These are phyloP conservation scores for Xylariaceae sp. DNA, from an alignment of 2,329 filamentous ascomycete species.

Conservation along the genomic window DNA sequence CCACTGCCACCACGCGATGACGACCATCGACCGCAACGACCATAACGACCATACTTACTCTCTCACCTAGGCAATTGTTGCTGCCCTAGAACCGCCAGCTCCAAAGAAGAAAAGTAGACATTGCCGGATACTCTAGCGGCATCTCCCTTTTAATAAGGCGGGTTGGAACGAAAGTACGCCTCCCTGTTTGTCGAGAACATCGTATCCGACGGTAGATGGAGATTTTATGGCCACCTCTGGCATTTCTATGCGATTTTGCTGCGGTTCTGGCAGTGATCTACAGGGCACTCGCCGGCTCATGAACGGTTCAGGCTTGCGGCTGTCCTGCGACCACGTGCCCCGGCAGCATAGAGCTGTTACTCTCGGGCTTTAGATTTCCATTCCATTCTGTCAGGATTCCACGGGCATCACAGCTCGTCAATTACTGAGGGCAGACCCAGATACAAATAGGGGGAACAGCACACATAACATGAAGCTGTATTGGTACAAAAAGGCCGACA, in stretches of 20 bases:
- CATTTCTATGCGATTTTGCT: constrained; percentile 23
- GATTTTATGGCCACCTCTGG: constrained; percentile 14
- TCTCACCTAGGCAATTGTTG: constrained; percentile 74
- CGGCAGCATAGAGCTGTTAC: constrained; percentile 18
- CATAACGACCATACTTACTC: constrained; percentile 19
- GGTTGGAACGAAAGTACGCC: constrained; percentile 7
- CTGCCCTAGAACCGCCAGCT: constrained; percentile 80
- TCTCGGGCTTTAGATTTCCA: constrained; percentile 18
- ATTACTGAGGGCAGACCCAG: constrained; percentile 16
- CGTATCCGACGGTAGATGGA: constrained; percentile 1
- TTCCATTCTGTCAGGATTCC: constrained; percentile 12
- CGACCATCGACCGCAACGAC: too few species aligned
- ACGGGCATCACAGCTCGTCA: constrained; percentile 7
- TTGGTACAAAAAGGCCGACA: constrained; percentile 16
- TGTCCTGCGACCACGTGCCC: constrained; percentile 20
- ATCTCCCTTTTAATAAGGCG: neutral
- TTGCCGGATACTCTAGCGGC: constrained; percentile 61
- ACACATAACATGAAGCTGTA: constrained; percentile 6
- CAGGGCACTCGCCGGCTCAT: constrained; percentile 23
- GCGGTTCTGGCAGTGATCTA: constrained; percentile 23
- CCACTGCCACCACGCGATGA: neutral
- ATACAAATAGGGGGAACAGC: constrained; percentile 18
- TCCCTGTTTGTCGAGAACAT: constrained; percentile 3
- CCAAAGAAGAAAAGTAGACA: constrained; percentile 71
- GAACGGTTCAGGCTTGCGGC: constrained; percentile 21